These are phyloP conservation scores for Suillus weaverae DNA, from an alignment of 768 basidiomycete genomes.

Conservation along the genomic window DNA sequence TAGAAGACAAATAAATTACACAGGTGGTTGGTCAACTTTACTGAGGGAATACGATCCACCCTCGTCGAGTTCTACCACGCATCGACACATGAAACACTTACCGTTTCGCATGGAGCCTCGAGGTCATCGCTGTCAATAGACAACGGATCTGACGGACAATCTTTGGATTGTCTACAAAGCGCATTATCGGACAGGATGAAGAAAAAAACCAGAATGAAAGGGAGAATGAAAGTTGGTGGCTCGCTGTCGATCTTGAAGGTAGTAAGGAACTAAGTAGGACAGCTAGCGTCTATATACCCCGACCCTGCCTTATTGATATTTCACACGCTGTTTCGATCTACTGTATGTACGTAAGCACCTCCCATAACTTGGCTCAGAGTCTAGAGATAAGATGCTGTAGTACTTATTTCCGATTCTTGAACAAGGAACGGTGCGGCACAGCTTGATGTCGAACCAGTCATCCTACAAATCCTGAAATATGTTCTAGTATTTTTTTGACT, in stretches of 20 bases:
- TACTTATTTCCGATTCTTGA: background rate
- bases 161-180: conserved; percentile 4
- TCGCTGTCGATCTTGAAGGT: conserved; percentile 1
- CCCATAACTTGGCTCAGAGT: background rate
- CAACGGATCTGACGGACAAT: conserved; percentile 21
- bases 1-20: background rate
- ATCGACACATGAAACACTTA: conserved; percentile 9
- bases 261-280: background rate
- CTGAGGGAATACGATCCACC: background rate
- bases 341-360: background rate
- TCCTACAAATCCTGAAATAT: background rate
- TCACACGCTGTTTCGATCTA: background rate
- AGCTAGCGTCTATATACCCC: background rate
- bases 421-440: background rate
- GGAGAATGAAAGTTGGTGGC: background rate
- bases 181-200: conserved; percentile 17
- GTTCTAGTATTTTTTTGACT: background rate
- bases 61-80: background rate
- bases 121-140: conserved; percentile 19
- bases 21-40: background rate
- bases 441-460: background rate
- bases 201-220: conserved; percentile 4
- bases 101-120: conserved; percentile 21
- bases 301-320: background rate
- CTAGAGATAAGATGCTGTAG: conserved; percentile 3